Percentiles rank a stretch among this genome's conserved stretches.
Conservation (phyloP, 768 basidiomycete species). For the Dictyophora rubrovolvata region DNA sequence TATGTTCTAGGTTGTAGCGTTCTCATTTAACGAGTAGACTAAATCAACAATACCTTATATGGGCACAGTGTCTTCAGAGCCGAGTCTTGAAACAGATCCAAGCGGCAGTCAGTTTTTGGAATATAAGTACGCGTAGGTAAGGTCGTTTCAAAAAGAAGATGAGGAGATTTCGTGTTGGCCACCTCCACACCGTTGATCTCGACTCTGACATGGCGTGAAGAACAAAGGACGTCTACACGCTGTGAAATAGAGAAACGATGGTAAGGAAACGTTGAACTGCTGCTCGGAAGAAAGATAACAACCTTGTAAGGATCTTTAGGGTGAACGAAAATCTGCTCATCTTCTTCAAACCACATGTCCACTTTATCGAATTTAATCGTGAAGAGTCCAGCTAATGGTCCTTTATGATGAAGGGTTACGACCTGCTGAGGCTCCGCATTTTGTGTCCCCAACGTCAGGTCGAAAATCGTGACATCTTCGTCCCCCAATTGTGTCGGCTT, state of each 20-base stretch:
- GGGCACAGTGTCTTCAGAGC: slow-evolving; percentile 41
- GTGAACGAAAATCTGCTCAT: slow-evolving; percentile 49
- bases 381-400: slow-evolving; percentile 35
- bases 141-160: slow-evolving; percentile 48
- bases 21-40: background rate
- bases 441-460: slow-evolving; percentile 35
- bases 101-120: slow-evolving; percentile 41
- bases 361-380: slow-evolving; percentile 39
- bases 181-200: slow-evolving; percentile 54
- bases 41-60: slow-evolving; percentile 43
- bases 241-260: slow-evolving; percentile 15
- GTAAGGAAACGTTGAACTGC: background rate
- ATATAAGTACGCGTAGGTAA: slow-evolving; percentile 52
- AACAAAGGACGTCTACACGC: slow-evolving; percentile 53
- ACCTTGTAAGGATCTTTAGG: slow-evolving; percentile 67
- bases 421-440: slow-evolving; percentile 31
- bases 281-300: background rate
- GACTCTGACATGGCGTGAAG: slow-evolving; percentile 50
- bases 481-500: slow-evolving; percentile 22
- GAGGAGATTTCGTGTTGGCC: slow-evolving; percentile 44
- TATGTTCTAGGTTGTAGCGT: slow-evolving; percentile 16
- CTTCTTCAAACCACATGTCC: slow-evolving; percentile 64
- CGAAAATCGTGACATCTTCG: slow-evolving; percentile 29
- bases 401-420: slow-evolving; percentile 21
- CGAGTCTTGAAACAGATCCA: slow-evolving; percentile 42